Conservation (phyloP, 192 early-diverging fungal species). For the Coemansia sp. region DNA sequence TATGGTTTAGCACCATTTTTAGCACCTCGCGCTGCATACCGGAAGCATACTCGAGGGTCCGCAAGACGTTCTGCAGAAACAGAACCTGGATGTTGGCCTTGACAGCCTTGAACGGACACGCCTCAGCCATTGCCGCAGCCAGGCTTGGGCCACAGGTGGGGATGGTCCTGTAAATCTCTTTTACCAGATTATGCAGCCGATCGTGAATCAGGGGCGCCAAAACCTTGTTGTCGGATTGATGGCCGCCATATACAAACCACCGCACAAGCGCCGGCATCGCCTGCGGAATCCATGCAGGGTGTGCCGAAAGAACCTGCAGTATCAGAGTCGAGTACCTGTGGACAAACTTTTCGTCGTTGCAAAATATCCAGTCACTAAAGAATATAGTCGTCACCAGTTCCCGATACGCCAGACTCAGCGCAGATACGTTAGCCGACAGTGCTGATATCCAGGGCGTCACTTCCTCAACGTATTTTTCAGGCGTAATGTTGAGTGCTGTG, state of each 20-base stretch:
- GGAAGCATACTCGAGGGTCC: conserved; percentile 72
- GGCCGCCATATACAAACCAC: conserved; percentile 35
- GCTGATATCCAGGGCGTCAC: conserved; percentile 35
- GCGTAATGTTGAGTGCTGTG: conserved; percentile 3
- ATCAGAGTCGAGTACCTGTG: conserved; percentile 35
- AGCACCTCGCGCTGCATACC: conserved; percentile 69
- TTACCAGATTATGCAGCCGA: conserved; percentile 20
- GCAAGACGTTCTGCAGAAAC: conserved; percentile 67
- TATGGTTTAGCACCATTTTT: conserved; percentile 71
- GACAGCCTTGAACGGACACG: conserved; percentile 21
- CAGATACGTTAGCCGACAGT: conserved; percentile 28
- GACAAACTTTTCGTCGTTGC: conserved; percentile 26
- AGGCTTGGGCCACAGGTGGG: conserved; percentile 38
- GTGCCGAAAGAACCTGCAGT: conserved; percentile 33
- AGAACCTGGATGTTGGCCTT: conserved; percentile 25
- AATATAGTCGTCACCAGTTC: conserved; percentile 34
- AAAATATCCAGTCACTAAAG: conserved; percentile 31
- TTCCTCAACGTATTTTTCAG: conserved; percentile 19
- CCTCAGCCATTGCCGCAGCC: conserved; percentile 15
- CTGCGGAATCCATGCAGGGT: conserved; percentile 36
- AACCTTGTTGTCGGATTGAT: conserved; percentile 1
- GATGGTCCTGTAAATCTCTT: conserved; percentile 27
- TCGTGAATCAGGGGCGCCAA: conserved; percentile 18
- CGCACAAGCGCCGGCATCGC: conserved; percentile 28
- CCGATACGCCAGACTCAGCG: conserved; percentile 17